Percentiles rank a stretch among this genome's conserved stretches.
Conservation (phyloP, 2,329 filamentous ascomycete species). For the Xylaria sp. region DNA sequence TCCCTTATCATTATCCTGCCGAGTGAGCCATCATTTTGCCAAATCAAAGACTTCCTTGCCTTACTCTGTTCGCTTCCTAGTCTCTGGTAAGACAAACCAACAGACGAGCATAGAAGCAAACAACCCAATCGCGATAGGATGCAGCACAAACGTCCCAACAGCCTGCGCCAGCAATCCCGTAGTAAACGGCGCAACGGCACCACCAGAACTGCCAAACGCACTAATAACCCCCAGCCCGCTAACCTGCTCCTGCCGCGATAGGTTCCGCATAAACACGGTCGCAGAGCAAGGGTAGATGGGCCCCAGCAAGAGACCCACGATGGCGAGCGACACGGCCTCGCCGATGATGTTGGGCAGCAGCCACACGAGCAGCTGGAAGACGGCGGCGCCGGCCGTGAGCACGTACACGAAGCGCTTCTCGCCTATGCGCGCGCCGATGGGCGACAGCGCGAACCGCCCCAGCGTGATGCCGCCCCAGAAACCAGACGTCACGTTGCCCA, state of each 20-base stretch:
- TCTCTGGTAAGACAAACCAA: constrained; percentile 70
- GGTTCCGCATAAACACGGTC: constrained; percentile 69
- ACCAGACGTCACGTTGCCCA: constrained; percentile 82
- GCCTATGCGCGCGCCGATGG: constrained; percentile 73
- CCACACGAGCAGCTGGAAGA: constrained; percentile 83
- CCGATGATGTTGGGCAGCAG: constrained; percentile 79
- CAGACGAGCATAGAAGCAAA: constrained; percentile 73
- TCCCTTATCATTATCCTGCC: background rate
- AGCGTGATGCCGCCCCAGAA: constrained; percentile 80
- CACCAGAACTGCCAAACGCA: constrained; percentile 75
- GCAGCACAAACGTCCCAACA: constrained; percentile 71
- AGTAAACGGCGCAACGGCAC: constrained; percentile 73
- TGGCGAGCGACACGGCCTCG: constrained; percentile 72
- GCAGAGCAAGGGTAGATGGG: constrained; percentile 82
- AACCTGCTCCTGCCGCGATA: constrained; percentile 69
- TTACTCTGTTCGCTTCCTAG: constrained; percentile 70
- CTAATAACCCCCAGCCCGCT: constrained; percentile 74
- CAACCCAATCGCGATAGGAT: constrained; percentile 73
- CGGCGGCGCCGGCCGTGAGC: constrained; percentile 69
- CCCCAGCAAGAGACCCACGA: constrained; percentile 80
- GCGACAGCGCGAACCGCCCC: constrained; percentile 77
- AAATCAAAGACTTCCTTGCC: background rate
- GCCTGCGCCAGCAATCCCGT: constrained; percentile 72
- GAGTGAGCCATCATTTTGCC: background rate
- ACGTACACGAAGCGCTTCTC: constrained; percentile 76